These are phyloP conservation scores for Pochonia chlamydosporia DNA, from an alignment of 2,329 filamentous ascomycete genomes.

Conservation along the genomic window DNA sequence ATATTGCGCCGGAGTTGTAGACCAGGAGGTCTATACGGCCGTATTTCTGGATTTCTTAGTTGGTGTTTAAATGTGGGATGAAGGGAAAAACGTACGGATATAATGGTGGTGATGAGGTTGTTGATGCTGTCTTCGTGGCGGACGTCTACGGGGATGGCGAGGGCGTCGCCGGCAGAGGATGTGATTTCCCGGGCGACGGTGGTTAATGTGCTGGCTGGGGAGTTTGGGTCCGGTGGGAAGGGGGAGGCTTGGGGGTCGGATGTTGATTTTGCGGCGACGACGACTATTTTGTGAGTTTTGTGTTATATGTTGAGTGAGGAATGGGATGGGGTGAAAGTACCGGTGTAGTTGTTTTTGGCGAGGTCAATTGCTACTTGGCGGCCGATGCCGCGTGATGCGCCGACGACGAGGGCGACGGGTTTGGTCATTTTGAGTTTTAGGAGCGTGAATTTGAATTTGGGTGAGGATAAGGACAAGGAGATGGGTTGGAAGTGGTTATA, in stretches of 20 bases:
- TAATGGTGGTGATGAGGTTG: slow-evolving; percentile 50
- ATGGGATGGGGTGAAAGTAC: slow-evolving; percentile 34
- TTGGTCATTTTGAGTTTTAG: slow-evolving; percentile 16
- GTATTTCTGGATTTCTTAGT: slow-evolving; percentile 38
- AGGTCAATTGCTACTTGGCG: slow-evolving; percentile 75
- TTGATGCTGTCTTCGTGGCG: slow-evolving; percentile 57
- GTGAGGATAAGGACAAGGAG: neutral
- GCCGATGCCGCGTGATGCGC: slow-evolving; percentile 75
- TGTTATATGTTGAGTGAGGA: neutral
- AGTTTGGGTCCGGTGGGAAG: slow-evolving; percentile 75
- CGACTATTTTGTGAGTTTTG: slow-evolving; percentile 45
- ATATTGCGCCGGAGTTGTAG: slow-evolving; percentile 83
- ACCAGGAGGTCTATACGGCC: slow-evolving; percentile 66
- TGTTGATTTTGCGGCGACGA: slow-evolving; percentile 70
- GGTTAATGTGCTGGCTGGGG: slow-evolving; percentile 66
- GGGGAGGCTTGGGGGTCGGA: slow-evolving; percentile 48
- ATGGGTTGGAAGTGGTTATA: neutral
- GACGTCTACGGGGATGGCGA: slow-evolving; percentile 65
- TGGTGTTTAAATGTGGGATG: neutral
- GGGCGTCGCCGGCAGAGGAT: slow-evolving; percentile 56
- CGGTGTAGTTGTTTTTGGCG: slow-evolving; percentile 62
- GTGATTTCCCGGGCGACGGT: slow-evolving; percentile 73
- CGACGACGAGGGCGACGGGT: slow-evolving; percentile 65
- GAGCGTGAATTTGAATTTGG: slow-evolving; percentile 1
- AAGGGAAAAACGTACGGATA: slow-evolving; percentile 24